Evolutionary conservation across 192 early-diverging fungal species (phyloP), one percentile per base, ranked within the genome.

Genomic region (Lobosporangium transversale): DNA sequence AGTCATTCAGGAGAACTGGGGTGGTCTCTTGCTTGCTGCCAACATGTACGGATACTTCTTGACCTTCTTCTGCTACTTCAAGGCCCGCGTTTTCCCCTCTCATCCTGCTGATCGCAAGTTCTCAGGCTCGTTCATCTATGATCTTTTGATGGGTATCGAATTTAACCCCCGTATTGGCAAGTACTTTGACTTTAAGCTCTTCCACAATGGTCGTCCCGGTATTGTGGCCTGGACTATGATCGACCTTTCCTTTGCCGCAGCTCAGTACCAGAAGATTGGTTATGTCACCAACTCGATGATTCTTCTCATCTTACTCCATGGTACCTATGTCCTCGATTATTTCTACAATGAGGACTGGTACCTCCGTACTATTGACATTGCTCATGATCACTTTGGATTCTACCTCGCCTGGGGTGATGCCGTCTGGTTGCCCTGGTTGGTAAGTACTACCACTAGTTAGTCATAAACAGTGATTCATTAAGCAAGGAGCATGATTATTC

Each of bases 321-420:
- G 82, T 18, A 79, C 88, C 48, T 94, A 94, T 57, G 91, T 94
- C 31, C 37, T 92, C 37, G 92, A 94, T 79, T 94, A 93, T 75
- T 94, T 94, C 83, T 86, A 85, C 70, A 82, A 90, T 68, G 92
- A 93, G 83, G 91, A 94, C 80, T 94, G 92, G 92, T 94, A 94
- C 81, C 82, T 94, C 44, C 68, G 92, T 48, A 94, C 92, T 42
- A 93, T 94, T 68, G 89, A 94, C 75, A 93, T 94, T 62, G 86
- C 85, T 54, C 92, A 94, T 78, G 92, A 94, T 70, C 92, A 94
- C 81, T 93, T 94, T 79, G 92, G 92, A 27, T 94, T 91, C 81
- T 93, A 93, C 81, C 84, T 93, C 26, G 89, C 90, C 21, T 93
- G 92, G 92, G 92, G 92, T 43, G 92, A 93, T 78, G 82, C 79